Conservation (phyloP, 352 stramenopile species). For the Pythium chondricola region DNA sequence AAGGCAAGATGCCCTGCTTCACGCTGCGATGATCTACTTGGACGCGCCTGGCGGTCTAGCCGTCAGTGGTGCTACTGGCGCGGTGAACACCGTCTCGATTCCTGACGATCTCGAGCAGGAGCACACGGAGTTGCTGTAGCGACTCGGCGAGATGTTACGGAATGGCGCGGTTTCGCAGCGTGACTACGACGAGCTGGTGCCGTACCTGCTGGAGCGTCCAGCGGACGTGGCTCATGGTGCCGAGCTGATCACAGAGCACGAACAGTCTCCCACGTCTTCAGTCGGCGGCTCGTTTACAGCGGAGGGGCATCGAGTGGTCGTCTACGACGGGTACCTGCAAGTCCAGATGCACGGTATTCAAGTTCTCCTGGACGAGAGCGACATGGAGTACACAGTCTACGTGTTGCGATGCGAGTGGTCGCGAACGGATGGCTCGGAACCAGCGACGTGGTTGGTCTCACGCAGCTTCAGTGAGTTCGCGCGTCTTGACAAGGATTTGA, state of each 20-base stretch:
- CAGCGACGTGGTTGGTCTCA: conserved; percentile 62
- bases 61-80: conserved; percentile 48
- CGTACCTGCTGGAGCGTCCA: conserved; percentile 75
- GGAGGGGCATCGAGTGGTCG: conserved; percentile 68
- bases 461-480: conserved; percentile 70
- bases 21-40: conserved; percentile 67
- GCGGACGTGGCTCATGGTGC: conserved; percentile 48
- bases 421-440: conserved; percentile 41
- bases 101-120: conserved; percentile 77
- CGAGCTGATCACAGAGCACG: conserved; percentile 67
- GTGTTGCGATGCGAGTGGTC: conserved; percentile 83
- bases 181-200: conserved; percentile 85
- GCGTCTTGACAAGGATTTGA: conserved; percentile 63
- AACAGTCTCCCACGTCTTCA: conserved; percentile 72
- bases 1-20: conserved; percentile 52
- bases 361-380: conserved; percentile 85
- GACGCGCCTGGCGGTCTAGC: conserved; percentile 67
- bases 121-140: conserved; percentile 79
- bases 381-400: conserved; percentile 86
- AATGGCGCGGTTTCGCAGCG: conserved; percentile 73
- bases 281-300: conserved; percentile 74
- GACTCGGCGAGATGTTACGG: conserved; percentile 80
- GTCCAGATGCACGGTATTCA: conserved; percentile 82
- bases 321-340: conserved; percentile 81
- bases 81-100: conserved; percentile 81